These are phyloP conservation scores for Podospora pseudocomata DNA, from an alignment of 495 filamentous ascomycete genomes.

Conservation along the genomic window DNA sequence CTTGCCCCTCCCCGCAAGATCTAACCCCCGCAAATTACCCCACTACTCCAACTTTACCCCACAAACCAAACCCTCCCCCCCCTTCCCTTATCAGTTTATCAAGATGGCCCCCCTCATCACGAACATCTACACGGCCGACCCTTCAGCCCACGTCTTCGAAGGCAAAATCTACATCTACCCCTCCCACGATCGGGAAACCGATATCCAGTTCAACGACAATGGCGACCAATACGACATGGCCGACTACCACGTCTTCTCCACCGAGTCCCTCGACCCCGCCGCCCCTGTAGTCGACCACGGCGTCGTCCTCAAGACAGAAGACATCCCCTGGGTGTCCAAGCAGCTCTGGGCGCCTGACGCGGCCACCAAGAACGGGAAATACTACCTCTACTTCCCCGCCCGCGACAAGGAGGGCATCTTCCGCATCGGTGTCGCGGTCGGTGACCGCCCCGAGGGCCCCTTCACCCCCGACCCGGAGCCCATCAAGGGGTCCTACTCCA, in stretches of 20 bases:
- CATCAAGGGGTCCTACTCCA: constrained; percentile 57
- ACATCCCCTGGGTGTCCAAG: constrained; percentile 61
- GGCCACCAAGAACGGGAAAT: constrained; percentile 55
- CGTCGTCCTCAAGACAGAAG: constrained; percentile 48
- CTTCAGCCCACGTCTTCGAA: constrained; percentile 63
- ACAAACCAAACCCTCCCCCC: not conserved
- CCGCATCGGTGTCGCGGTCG: constrained; percentile 60
- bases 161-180: constrained; percentile 62
- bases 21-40: constrained; percentile 6
- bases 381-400: constrained; percentile 64
- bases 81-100: not conserved
- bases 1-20: constrained; percentile 9
- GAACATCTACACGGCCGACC: constrained; percentile 67
- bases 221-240: constrained; percentile 81
- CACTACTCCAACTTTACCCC: constrained; percentile 15
- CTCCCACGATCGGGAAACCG: constrained; percentile 60
- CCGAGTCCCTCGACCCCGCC: constrained; percentile 43
- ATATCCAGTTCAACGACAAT: constrained; percentile 68
- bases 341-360: constrained; percentile 66
- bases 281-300: constrained; percentile 57
- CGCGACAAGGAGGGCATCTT: constrained; percentile 58
- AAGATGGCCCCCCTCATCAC: constrained; percentile 54
- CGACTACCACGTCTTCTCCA: constrained; percentile 64
- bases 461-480: constrained; percentile 56
- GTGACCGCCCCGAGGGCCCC: constrained; percentile 53